Base-by-base conservation (phyloP, 78 protist species). In the Guillardia theta region DNA sequence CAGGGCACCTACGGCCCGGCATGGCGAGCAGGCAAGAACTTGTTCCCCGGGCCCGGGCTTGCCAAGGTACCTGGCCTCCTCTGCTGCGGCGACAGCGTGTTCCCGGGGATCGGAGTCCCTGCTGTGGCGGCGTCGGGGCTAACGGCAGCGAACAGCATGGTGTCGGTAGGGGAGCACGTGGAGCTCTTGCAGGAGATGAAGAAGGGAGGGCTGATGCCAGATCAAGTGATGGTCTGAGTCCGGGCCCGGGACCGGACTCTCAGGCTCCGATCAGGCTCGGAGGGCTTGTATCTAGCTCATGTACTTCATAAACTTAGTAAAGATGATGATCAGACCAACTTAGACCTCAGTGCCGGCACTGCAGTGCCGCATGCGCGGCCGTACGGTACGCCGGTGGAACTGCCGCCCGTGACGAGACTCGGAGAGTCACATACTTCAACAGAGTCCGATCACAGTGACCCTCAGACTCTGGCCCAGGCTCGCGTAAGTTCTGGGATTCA, bases 1-100 rank as follows among this genome's bases (percentile, higher is more conserved):
- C 77, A 43, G n/a, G 94, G 94, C 76, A 70, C 94, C 27, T 93
- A 93, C 88, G 94, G 94, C 22, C 94, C 94, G 27, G 90, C n/a
- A 33, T 4, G 9, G 39, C 30, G 45, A 3, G 94, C 94, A 0
- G 94, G 76, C 12, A 24, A 19, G 48, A 21, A 5, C 77, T 12
- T 0, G 39, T 64, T 93, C 76, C 90, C 94, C 0, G 88, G 94
- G n/a, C 64, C 88, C 18, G 41, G 45, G 41, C 22, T 22, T 6
- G 83, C 83, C 10, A 24, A 33, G 33, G 36, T 70, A 1, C 83
- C 83, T 0, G 88, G 88, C 0, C 70, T 93, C 24, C 90, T 64
- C 36, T 33, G n/a, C 48, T 93, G 94, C 88, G 94, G 94, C 39
- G 94, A 93, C 90, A 21, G 43, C 27, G 8, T 24, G 43, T 93